Evolutionary conservation across 345 rosid genomes (phyloP), one percentile per base, ranked within the genome.

Genomic region (Populus euphratica): DNA sequence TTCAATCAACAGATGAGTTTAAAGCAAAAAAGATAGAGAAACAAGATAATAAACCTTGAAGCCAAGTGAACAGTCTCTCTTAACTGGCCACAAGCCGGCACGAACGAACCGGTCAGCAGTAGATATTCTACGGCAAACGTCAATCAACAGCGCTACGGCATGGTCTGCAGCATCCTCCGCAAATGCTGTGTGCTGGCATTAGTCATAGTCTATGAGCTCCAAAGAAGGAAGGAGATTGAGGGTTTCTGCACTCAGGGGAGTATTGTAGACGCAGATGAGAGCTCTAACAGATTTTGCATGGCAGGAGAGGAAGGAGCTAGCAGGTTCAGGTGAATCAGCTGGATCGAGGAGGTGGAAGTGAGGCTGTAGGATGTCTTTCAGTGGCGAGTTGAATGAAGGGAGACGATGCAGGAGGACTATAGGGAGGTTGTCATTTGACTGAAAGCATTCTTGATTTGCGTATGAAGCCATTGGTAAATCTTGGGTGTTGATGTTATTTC

Each of bases 331-430:
- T 2, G 74, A 61, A 6, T 47, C 77, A 17, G n/a, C 7, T 5
- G 83, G 72, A 54, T 75, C 78, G 9, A 80, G 33, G 47, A 74
- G 61, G 47, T 2, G 67, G 49, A 80, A 80, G 29, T 80, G 82
- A 41, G 49, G 6, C 14, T 1, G 14, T 11, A 64, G 44, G 72
- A 35, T 69, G 39, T 25, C 27, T 16, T 35, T 70, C 12, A 61
- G 2, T 1, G 64, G 43, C 29, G 61, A 21, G 36, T 7, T 5
- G 52, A 70, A 69, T 21, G 36, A n/a, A 21, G 74, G 82, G 25
- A 1, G 39, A 35, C 71, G 69, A 31, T 68, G 69, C 43, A 78
- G 5, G 16, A 75, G 64, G 64, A 75, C 72, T 8, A 5, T 2
- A 69, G 29, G 72, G 72, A 23, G 72, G 6, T 59, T 29, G 13